Conservation (phyloP, 31 red algal genomes). For the Porphyra umbilicalis region DNA sequence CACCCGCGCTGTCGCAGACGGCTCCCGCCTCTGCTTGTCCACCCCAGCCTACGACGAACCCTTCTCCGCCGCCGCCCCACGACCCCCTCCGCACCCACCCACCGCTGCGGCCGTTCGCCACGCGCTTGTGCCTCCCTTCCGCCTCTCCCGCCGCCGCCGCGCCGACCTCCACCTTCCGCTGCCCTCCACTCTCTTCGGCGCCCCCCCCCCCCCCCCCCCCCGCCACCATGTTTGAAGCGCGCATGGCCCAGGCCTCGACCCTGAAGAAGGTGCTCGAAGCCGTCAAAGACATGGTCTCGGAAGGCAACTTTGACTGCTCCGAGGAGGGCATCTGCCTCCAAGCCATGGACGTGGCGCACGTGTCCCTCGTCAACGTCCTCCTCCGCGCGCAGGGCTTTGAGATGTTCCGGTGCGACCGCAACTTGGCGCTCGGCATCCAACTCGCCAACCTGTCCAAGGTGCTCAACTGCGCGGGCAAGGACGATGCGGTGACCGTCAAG, state of each 20-base stretch:
- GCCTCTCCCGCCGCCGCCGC: no score
- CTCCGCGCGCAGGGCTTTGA: slow-evolving; percentile 86
- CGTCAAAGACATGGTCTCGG: slow-evolving; percentile 79
- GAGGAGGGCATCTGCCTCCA: slow-evolving; percentile 75
- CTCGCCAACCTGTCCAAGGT: slow-evolving; percentile 76
- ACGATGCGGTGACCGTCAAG: slow-evolving; percentile 82
- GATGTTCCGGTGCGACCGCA: slow-evolving; percentile 69
- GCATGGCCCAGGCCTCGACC: slow-evolving; percentile 50
- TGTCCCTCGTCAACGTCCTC: slow-evolving; percentile 81
- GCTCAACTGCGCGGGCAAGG: slow-evolving; percentile 72
- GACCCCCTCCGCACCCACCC: no score
- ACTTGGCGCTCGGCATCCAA: slow-evolving; percentile 85
- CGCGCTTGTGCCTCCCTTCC: no score
- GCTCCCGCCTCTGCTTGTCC: no score
- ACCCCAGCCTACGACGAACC: no score
- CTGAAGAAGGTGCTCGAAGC: slow-evolving; percentile 88
- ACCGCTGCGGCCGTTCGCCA: no score
- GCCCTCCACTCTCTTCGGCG: no score
- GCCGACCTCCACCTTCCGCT: no score
- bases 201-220: background rate
- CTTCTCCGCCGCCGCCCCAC: no score
- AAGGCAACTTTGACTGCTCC: slow-evolving; percentile 94
- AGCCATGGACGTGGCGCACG: slow-evolving; percentile 86
- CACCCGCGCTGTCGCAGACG: no score
- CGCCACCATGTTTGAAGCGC: slow-evolving; percentile 84